Evolutionary conservation across 768 basidiomycete genomes (phyloP).

Genomic region (Sporobolomyces roseus): DNA sequence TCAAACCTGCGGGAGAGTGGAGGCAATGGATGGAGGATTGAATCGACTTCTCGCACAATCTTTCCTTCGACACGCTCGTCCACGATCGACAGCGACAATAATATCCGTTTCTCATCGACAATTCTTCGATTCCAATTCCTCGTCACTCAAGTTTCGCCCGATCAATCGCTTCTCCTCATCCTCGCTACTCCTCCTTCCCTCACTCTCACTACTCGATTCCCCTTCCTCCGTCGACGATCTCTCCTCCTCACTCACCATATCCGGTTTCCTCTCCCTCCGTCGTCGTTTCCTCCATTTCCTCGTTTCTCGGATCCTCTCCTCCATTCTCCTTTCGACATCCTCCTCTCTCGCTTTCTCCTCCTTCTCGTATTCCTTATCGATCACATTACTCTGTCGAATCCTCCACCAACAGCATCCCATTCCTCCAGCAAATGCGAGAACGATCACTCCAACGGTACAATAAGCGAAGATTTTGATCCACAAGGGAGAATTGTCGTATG

Average conservation of each 20-base stretch:
- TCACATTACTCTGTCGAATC: conserved; percentile 5
- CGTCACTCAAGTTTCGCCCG: not conserved
- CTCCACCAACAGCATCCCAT: conserved; percentile 8
- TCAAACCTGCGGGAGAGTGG: too few relatives aligned
- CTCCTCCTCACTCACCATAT: too few relatives aligned
- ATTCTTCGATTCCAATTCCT: conserved; percentile 7
- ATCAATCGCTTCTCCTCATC: not conserved
- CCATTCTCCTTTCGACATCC: not conserved
- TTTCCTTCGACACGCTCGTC: too few relatives aligned
- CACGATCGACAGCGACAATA: too few relatives aligned
- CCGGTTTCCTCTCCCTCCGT: too few relatives aligned
- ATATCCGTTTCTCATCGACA: too few relatives aligned
- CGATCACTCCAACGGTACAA: not conserved
- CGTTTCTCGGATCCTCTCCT: not conserved
- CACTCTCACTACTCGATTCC: not conserved
- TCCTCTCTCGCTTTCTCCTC: not conserved
- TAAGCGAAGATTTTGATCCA: conserved; percentile 4
- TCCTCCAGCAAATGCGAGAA: not conserved
- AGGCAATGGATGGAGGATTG: too few relatives aligned
- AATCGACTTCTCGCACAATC: too few relatives aligned
- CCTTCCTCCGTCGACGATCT: too few relatives aligned
- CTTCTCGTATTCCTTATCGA: not conserved
- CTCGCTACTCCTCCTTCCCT: not conserved
- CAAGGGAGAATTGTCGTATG: not conserved
- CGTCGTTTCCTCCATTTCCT: not conserved